Conservation (phyloP, 2,329 filamentous ascomycete genomes). For the Myotisia sp. region DNA sequence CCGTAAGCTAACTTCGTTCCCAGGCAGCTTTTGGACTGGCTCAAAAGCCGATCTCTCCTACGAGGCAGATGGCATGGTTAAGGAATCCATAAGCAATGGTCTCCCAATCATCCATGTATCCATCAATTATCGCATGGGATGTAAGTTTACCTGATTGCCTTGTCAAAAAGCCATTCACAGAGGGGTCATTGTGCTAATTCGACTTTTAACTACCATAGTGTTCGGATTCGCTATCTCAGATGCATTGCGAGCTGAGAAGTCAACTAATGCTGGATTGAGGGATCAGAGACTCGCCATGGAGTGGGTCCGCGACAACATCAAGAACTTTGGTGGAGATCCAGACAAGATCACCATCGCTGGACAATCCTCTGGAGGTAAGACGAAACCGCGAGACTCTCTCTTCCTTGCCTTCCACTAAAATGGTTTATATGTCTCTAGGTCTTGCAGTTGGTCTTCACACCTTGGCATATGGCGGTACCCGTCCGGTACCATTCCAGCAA, state of each 20-base stretch:
- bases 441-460: constrained; percentile 35
- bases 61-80: constrained; percentile 22
- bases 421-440: constrained; percentile 15
- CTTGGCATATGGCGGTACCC: constrained; percentile 34
- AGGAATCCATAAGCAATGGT: constrained; percentile 30
- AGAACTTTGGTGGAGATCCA: constrained; percentile 41
- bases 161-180: background rate
- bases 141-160: constrained; percentile 15
- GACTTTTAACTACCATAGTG: no score
- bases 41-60: constrained; percentile 5
- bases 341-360: constrained; percentile 67
- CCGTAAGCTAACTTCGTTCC: background rate
- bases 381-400: no score
- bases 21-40: constrained; percentile 5
- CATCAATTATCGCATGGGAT: constrained; percentile 63
- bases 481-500: constrained; percentile 33
- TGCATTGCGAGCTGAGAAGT: constrained; percentile 52
- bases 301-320: constrained; percentile 43
- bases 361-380: constrained; percentile 45
- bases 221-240: constrained; percentile 60
- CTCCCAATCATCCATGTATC: constrained; percentile 61
- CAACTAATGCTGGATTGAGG: constrained; percentile 47
- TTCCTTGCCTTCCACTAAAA: background rate
- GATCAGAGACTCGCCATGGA: constrained; percentile 45
- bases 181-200: no score